These are phyloP conservation scores for Penicillium simplicissimum DNA, from an alignment of 495 filamentous ascomycete genomes.

Conservation along the genomic window DNA sequence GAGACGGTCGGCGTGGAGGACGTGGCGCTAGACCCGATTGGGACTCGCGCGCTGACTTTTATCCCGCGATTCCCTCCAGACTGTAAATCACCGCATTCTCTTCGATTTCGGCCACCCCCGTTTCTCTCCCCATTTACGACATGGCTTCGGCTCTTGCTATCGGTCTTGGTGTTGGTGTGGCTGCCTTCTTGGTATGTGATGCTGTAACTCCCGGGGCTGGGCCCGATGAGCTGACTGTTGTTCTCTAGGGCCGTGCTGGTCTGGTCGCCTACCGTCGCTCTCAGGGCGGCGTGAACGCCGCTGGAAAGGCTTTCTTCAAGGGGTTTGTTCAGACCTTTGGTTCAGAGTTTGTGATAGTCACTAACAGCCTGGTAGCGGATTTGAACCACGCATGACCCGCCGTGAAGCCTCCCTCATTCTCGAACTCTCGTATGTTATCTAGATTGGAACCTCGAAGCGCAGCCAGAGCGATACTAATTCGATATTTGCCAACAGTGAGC, in stretches of 20 bases:
- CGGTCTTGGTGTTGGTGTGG: conserved; percentile 75
- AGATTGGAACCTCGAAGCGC: neutral
- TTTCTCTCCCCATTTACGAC: conserved; percentile 16
- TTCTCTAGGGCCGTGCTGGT: conserved; percentile 79
- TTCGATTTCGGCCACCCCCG: conserved; percentile 3
- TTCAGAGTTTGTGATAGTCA: neutral
- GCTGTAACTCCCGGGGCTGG: neutral
- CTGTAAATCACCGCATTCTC: conserved; percentile 2
- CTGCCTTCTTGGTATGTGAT: conserved; percentile 70
- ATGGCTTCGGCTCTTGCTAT: conserved; percentile 79
- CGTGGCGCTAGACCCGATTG: conserved; percentile 31
- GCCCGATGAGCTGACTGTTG: conserved; percentile 19
- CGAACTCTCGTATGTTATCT: conserved; percentile 71
- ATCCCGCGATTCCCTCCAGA: conserved; percentile 19
- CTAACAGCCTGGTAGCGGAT: conserved; percentile 56
- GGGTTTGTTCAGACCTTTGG: conserved; percentile 48
- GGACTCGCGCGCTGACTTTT: conserved; percentile 34
- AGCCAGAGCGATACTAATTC: conserved; percentile 18
- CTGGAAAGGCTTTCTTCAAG: conserved; percentile 93
- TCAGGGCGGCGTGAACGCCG: conserved; percentile 68
- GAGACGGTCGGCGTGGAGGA: conserved; percentile 34
- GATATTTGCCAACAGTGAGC: conserved; percentile 60
- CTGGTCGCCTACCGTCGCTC: conserved; percentile 84
- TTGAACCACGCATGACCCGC: conserved; percentile 89
- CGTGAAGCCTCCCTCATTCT: conserved; percentile 90